Conservation (phyloP, 805 yeast genomes). For the Kodamaea hsintzibuensis region DNA sequence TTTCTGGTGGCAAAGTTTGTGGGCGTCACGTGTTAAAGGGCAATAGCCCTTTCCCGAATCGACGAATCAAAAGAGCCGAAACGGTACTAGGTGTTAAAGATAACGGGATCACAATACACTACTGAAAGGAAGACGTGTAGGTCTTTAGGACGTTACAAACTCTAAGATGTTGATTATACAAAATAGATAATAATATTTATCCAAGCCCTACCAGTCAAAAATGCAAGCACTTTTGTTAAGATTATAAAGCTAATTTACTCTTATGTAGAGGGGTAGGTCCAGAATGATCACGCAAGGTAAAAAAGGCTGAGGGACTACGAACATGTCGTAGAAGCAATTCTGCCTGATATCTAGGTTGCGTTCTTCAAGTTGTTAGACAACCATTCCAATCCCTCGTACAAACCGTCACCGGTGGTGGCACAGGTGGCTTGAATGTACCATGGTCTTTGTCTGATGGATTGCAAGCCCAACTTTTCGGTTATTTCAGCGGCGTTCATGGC, state of each 20-base stretch:
- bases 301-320: neutral
- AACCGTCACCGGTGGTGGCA: slow-evolving; percentile 80
- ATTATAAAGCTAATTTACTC: slow-evolving; percentile 2
- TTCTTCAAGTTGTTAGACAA: slow-evolving; percentile 35
- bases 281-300: neutral
- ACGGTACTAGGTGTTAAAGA: neutral
- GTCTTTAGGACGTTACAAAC: neutral
- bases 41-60: slow-evolving; percentile 4
- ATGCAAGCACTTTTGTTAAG: slow-evolving; percentile 9
- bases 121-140: neutral
- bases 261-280: slow-evolving; percentile 2
- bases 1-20: neutral
- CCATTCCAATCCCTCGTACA: slow-evolving; percentile 42
- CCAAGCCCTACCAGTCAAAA: slow-evolving; percentile 2
- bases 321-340: neutral
- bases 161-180: slow-evolving; percentile 5
- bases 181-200: slow-evolving; percentile 9
- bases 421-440: slow-evolving; percentile 99
- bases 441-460: slow-evolving; percentile 96
- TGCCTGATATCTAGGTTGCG: slow-evolving; percentile 12
- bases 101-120: neutral
- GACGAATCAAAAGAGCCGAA: slow-evolving; percentile 5
- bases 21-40: slow-evolving; percentile 2
- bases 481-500: slow-evolving; percentile 48
- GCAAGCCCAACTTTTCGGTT: slow-evolving; percentile 45